Evolutionary conservation across 129 eudicot species (phyloP).

Genomic region (Flaveria brownii): DNA sequence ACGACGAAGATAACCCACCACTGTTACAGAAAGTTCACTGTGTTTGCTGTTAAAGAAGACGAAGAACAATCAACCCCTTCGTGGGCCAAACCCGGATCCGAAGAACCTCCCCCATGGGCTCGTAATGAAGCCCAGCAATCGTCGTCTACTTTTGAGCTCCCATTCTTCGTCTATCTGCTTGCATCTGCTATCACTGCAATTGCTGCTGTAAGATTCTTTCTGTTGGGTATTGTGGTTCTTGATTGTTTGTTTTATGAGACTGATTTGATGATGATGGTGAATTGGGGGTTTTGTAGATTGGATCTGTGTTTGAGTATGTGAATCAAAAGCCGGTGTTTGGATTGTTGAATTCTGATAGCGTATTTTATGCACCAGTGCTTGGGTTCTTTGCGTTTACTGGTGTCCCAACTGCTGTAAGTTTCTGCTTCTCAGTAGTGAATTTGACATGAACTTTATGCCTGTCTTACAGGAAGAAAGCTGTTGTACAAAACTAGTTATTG

Average conservation of each 20-base stretch:
- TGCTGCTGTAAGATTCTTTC: conserved; percentile 63
- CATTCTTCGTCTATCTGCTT: conserved; percentile 78
- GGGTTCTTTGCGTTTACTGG: conserved; percentile 91
- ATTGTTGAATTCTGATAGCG: conserved; percentile 71
- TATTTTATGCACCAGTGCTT: conserved; percentile 80
- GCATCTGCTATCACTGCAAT: conserved; percentile 92
- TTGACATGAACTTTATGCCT: too few species aligned
- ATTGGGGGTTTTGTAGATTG: conserved; percentile 57
- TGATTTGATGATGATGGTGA: conserved; percentile 10
- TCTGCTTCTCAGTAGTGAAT: not conserved
- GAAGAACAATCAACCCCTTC: conserved; percentile 65
- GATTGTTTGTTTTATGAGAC: not conserved
- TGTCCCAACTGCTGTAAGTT: conserved; percentile 84
- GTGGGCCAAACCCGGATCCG: conserved; percentile 77
- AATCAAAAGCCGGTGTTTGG: conserved; percentile 84
- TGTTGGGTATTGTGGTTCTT: not conserved
- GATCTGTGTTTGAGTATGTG: conserved; percentile 71
- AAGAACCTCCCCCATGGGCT: conserved; percentile 94
- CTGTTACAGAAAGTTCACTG: conserved; percentile 28
- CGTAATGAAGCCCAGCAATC: conserved; percentile 60
- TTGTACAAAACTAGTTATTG: not conserved
- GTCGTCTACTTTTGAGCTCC: conserved; percentile 47
- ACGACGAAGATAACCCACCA: conserved; percentile 1
- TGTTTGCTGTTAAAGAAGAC: conserved; percentile 42
- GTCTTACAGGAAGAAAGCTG: too few species aligned